phyloP scores from a whole-genome alignment of 2,329 filamentous ascomycete genomes.

The Cercospora brassicicola region DNA sequence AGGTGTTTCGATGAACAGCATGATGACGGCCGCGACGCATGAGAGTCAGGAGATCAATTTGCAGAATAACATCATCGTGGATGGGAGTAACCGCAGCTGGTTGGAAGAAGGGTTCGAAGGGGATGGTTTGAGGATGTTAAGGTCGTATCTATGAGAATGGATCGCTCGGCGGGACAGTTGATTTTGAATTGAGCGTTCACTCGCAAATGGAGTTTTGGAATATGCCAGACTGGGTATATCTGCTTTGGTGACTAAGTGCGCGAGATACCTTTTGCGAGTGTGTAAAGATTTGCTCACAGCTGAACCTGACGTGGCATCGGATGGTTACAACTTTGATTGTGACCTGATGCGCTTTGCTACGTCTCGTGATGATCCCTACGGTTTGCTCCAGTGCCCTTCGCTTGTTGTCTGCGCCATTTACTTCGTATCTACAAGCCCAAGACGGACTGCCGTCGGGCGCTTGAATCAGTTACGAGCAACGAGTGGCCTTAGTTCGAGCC shows the following conservation, averaged over 20 bases:
- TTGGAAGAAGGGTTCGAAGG: constrained; percentile 12
- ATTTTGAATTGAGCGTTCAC: not conserved
- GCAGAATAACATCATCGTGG: constrained; percentile 13
- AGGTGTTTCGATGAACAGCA: not conserved
- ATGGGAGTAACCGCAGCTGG: constrained; percentile 12
- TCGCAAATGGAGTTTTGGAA: not conserved
- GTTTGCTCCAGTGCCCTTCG: not conserved
- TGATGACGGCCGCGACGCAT: not conserved
- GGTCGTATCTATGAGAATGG: not conserved
- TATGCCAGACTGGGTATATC: not conserved
- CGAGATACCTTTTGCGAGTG: not conserved
- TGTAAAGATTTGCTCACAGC: not conserved
- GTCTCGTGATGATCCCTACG: not conserved
- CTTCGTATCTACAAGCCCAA: not conserved
- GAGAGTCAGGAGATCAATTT: constrained; percentile 1
- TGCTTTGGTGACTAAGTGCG: not conserved
- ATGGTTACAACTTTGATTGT: not conserved
- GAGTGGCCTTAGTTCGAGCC: not conserved
- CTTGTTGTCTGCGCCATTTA: not conserved
- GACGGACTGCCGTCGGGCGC: not conserved
- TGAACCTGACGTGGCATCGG: not conserved
- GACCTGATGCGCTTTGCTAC: not conserved
- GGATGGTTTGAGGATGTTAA: not conserved
- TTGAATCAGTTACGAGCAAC: not conserved
- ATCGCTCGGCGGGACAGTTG: not conserved